phyloP scores from a whole-genome alignment of 2,329 filamentous ascomycete genomes.

The Aspergillus uvarum region DNA sequence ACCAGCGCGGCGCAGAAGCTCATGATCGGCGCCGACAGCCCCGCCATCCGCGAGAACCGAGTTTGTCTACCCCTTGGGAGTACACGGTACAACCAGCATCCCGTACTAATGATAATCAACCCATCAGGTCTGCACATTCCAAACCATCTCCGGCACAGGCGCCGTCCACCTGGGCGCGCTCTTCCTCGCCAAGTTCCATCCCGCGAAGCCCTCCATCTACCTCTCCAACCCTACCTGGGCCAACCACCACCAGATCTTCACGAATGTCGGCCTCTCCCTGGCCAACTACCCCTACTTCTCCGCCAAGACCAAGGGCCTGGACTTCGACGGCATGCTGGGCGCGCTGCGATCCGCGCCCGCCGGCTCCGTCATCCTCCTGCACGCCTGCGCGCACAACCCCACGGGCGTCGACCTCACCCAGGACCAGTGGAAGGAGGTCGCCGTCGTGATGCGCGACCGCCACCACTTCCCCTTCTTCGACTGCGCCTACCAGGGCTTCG shows the following conservation, averaged over 20 bases:
- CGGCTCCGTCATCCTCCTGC: slow-evolving; percentile 82
- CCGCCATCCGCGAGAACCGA: slow-evolving; percentile 81
- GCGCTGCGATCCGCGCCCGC: slow-evolving; percentile 70
- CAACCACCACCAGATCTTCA: slow-evolving; percentile 98
- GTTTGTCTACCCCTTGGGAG: slow-evolving; percentile 39
- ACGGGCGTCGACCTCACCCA: slow-evolving; percentile 93
- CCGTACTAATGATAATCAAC: slow-evolving; percentile 4
- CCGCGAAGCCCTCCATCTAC: slow-evolving; percentile 68
- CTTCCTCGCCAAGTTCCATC: slow-evolving; percentile 92
- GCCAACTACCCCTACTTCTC: slow-evolving; percentile 93
- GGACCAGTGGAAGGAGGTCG: slow-evolving; percentile 92
- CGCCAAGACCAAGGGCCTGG: slow-evolving; percentile 81
- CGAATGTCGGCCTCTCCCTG: slow-evolving; percentile 76
- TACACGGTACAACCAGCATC: background rate
- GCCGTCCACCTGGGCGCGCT: slow-evolving; percentile 90
- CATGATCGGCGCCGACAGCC: slow-evolving; percentile 75
- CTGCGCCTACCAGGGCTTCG: slow-evolving; percentile 96
- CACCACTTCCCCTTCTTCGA: slow-evolving; percentile 98
- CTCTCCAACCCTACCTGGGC: slow-evolving; percentile 95
- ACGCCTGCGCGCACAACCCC: slow-evolving; percentile 96
- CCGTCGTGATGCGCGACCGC: slow-evolving; percentile 70
- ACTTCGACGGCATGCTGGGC: slow-evolving; percentile 83
- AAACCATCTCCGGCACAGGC: slow-evolving; percentile 96
- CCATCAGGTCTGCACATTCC: slow-evolving; percentile 66
- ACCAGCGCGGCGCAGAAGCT: slow-evolving; percentile 88